Evolutionary conservation across 306 rosid genomes (phyloP), one percentile per base, ranked within the genome.

Genomic region (Vicia sativa): DNA sequence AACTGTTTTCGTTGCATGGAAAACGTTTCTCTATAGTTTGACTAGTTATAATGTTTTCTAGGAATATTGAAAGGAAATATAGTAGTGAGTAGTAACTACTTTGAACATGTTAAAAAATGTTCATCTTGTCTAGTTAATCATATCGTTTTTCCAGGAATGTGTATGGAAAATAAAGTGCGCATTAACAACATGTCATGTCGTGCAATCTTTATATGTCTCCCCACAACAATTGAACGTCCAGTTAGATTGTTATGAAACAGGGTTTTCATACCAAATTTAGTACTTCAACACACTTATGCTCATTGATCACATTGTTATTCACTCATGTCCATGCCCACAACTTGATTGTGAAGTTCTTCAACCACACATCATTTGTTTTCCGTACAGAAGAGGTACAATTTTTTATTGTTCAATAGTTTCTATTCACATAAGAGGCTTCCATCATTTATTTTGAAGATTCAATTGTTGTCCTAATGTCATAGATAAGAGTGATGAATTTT

Each of bases 1-100:
- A 1, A 46, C 45, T 52, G 34, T 46, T 63, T 77, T 26, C 18
- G 7, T 35, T 68, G 12, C 57, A 55, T 12, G 21, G 50, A 35
- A 58, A 49, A 55, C 62, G 29, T 56, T 64, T 62, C 16, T 55
- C 29, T 26, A 11, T 15, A 55, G 54, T 29, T 29, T 8, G 6
- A 15, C 54, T 13, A 29, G 14, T 57, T 29, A 74, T 74, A 58
- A 29, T 59, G 11, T 70, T 74, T 63, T 62, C 35, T 44, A 44
- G 61, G 72, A 76, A 76, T 76, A 67, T 72, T 49, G 72, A 74
- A 70, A 42, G 41, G 74, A 73, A 78, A 62, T 65, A 70, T 46
- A 67, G 58, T 4, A 41, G 45, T 45, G 14, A 14, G 21, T 45
- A 35, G 35, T 23, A 65, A 34, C 31, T 66, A 58, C 54, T 57